Conservation (phyloP, 805 yeast genomes). For the Starmera amethionina region DNA sequence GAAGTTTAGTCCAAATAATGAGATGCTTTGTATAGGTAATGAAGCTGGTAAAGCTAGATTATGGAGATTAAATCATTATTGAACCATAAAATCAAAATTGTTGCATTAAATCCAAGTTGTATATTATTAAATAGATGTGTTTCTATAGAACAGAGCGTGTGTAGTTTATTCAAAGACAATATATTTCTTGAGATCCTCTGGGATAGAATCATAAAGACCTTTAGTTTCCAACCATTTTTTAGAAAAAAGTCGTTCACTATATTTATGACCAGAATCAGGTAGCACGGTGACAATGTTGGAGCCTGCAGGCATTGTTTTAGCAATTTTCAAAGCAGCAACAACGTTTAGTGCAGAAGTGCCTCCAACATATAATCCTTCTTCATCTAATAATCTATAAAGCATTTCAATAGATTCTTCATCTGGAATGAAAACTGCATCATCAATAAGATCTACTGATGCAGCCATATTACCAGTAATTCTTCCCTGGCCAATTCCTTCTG, state of each 20-base stretch:
- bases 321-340: constrained; percentile 77
- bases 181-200: constrained; percentile 63
- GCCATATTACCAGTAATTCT: constrained; percentile 76
- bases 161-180: constrained; percentile 27
- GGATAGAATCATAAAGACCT: constrained; percentile 54
- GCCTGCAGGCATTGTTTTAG: constrained; percentile 64
- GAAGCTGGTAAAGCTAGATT: constrained; percentile 84
- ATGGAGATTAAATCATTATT: constrained; percentile 80
- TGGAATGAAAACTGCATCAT: constrained; percentile 70
- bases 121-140: background rate
- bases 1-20: constrained; percentile 70
- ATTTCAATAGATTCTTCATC: constrained; percentile 76
- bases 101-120: background rate
- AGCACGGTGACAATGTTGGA: constrained; percentile 81
- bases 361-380: constrained; percentile 85
- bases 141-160: background rate
- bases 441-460: constrained; percentile 63
- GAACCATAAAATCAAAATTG: background rate
- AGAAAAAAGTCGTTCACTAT: constrained; percentile 73
- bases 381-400: constrained; percentile 76
- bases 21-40: constrained; percentile 82
- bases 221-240: constrained; percentile 68
- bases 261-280: constrained; percentile 86
- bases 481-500: constrained; percentile 96
- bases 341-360: constrained; percentile 89